Percentiles rank a stretch among this genome's conserved stretches.
phyloP scores from a whole-genome alignment of 2,329 filamentous ascomycete genomes.

The Gnomoniopsis smithogilvyi region DNA sequence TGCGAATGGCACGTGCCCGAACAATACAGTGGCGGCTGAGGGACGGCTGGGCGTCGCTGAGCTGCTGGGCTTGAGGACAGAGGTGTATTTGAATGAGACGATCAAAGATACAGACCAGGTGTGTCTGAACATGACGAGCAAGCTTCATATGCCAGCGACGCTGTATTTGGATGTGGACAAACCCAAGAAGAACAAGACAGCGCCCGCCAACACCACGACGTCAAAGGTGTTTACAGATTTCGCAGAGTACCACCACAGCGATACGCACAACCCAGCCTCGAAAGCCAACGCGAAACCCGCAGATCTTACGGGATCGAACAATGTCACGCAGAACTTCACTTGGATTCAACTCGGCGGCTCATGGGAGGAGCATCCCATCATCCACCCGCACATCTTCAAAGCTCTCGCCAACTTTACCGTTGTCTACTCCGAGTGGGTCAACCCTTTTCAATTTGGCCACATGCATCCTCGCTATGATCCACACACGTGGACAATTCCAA shows the following conservation, averaged over 20 bases:
- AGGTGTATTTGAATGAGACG: constrained; percentile 28
- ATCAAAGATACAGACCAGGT: constrained; percentile 28
- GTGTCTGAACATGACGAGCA: constrained; percentile 31
- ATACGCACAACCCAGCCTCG: constrained; percentile 9
- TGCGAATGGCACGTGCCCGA: constrained; percentile 15
- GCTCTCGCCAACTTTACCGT: constrained; percentile 36
- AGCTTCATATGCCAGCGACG: constrained; percentile 26
- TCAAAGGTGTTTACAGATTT: constrained; percentile 6
- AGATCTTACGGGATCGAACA: constrained; percentile 5
- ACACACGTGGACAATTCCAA: constrained; percentile 39
- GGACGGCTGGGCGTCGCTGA: constrained; percentile 28
- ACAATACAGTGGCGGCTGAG: constrained; percentile 25
- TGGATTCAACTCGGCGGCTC: constrained; percentile 37
- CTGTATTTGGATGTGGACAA: constrained; percentile 26
- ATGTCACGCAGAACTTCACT: constrained; percentile 31
- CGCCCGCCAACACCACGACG: constrained; percentile 4
- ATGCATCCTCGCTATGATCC: constrained; percentile 39
- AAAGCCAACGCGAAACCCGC: constrained; percentile 25
- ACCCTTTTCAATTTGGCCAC: constrained; percentile 37
- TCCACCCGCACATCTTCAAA: constrained; percentile 35
- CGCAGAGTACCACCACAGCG: constrained; percentile 12
- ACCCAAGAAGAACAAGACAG: constrained; percentile 15
- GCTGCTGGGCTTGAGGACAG: constrained; percentile 27
- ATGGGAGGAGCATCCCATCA: constrained; percentile 39
- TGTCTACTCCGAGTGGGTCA: constrained; percentile 36